Evolutionary conservation across 2,329 filamentous ascomycete genomes (phyloP), one percentile per base, ranked within the genome.

Genomic region (Cercospora canescens): DNA sequence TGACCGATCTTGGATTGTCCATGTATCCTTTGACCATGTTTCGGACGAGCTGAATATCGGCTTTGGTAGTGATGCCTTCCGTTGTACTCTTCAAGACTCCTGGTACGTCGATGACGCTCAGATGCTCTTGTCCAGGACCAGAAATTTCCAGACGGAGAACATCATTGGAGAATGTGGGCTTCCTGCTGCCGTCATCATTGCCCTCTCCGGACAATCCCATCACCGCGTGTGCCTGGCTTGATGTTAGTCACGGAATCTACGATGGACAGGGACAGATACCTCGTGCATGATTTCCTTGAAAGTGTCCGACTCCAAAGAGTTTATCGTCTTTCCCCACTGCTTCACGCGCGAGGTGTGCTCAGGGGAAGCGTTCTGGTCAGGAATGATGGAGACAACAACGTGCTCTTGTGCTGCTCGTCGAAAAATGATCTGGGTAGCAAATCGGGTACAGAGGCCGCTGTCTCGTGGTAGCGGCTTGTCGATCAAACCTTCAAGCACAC

Each of bases 401-500:
- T 39, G 16, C 14, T 63, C 54, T 7, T 30, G 26, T 2, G 41
- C 32, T 7, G 67, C 64, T 41, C 73, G 60, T 18, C 73, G 70
- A 28, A 76, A 71, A 18, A 74, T 68, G 34, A 76, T 65, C 63
- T 76, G 69, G 6, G 74, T 76, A 2, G 72, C 73, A 57, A 74
- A 74, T 0, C 85, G 80, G 0, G 88, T 89, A 72, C 86, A 88
- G 0, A 86, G 65, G 21, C 78, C 83, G 16, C 82, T 82, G 11
- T 87, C 84, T 6, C 83, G 78, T 0, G 86, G 85, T 35, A 90
- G 88, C 0, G 81, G 81, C 63, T 70, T 70, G 11, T 84, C 81
- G 0, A 87, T 86, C 35, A 90, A 85, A 1, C 87, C 88, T 68
- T 89, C 85, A 0, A 90, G 81, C 0, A 89, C 86, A 0, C 85